Evolutionary conservation across 768 basidiomycete species (phyloP).

Genomic region (Udeniomyces megalosporus): DNA sequence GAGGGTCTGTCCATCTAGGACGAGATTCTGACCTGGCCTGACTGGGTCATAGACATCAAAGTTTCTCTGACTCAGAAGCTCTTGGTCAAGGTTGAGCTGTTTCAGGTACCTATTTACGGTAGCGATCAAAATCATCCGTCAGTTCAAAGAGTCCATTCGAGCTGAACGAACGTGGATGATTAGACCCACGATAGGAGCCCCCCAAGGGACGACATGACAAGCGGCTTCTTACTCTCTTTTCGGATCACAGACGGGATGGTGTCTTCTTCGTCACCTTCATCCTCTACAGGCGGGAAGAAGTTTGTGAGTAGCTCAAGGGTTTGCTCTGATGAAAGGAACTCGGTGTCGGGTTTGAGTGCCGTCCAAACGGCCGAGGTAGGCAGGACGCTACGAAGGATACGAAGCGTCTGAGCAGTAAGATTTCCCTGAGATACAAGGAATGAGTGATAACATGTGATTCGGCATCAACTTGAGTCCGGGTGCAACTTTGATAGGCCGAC

Average conservation of each 20-base stretch:
- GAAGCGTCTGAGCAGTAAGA: slow-evolving; percentile 62
- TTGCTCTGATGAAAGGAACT: slow-evolving; percentile 46
- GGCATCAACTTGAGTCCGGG: neutral
- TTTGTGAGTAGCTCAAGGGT: slow-evolving; percentile 22
- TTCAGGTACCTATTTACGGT: slow-evolving; percentile 71
- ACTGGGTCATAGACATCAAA: slow-evolving; percentile 97
- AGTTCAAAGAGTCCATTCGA: neutral
- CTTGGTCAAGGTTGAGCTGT: slow-evolving; percentile 88
- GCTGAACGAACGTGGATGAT: neutral
- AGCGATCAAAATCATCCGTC: neutral
- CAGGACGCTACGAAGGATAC: slow-evolving; percentile 63
- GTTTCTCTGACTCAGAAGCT: slow-evolving; percentile 86
- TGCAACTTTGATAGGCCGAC: neutral
- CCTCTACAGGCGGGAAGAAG: slow-evolving; percentile 18
- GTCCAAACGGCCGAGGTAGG: slow-evolving; percentile 79
- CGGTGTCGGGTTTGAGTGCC: slow-evolving; percentile 50
- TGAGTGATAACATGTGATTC: neutral
- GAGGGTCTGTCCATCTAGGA: slow-evolving; percentile 85
- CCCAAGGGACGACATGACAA: slow-evolving; percentile 70
- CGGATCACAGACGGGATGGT: slow-evolving; percentile 56
- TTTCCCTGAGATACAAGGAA: slow-evolving; percentile 49
- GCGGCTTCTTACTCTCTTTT: slow-evolving; percentile 46
- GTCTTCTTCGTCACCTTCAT: slow-evolving; percentile 24
- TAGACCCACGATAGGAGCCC: slow-evolving; percentile 66
- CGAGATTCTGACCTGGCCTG: slow-evolving; percentile 65